Conservation (phyloP, 2,329 filamentous ascomycete species). For the Pyricularia sp. region DNA sequence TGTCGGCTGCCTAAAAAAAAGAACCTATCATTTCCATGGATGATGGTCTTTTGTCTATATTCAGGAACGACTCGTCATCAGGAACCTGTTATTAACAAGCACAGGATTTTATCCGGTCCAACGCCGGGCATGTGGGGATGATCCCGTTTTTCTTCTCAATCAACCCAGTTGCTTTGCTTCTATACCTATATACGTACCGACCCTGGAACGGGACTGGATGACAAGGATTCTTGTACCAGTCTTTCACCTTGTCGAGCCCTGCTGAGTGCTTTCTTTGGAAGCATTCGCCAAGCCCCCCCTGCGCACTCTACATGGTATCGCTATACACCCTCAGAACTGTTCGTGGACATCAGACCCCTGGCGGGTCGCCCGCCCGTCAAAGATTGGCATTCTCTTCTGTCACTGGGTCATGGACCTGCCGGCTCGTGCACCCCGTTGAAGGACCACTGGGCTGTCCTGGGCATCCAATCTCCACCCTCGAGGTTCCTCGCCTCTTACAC, state of each 20-base stretch:
- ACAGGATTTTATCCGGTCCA: not conserved
- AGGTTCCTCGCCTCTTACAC: constrained; percentile 14
- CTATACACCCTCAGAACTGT: not conserved
- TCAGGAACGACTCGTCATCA: not conserved
- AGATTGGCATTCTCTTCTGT: constrained; percentile 13
- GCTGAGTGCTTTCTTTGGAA: not conserved
- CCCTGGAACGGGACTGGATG: not conserved
- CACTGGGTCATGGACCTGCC: not conserved
- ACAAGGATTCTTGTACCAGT: not conserved
- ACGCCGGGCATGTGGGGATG: not conserved
- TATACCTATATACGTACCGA: not conserved
- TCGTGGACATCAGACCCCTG: constrained; percentile 3
- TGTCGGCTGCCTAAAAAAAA: not conserved
- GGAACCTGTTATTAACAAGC: not conserved
- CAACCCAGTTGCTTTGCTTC: not conserved
- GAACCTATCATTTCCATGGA: not conserved
- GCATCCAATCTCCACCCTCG: constrained; percentile 7
- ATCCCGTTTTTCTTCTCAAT: not conserved
- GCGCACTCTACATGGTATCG: not conserved
- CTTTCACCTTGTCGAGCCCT: not conserved
- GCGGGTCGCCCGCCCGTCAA: not conserved
- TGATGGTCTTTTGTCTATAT: not conserved
- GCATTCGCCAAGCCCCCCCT: not conserved
- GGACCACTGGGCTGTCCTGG: constrained; percentile 7
- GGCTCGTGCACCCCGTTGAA: constrained; percentile 1